Evolutionary conservation across 805 yeast species (phyloP), one percentile per base, ranked within the genome.

Genomic region (Hanseniaspora hatyaiensis): DNA sequence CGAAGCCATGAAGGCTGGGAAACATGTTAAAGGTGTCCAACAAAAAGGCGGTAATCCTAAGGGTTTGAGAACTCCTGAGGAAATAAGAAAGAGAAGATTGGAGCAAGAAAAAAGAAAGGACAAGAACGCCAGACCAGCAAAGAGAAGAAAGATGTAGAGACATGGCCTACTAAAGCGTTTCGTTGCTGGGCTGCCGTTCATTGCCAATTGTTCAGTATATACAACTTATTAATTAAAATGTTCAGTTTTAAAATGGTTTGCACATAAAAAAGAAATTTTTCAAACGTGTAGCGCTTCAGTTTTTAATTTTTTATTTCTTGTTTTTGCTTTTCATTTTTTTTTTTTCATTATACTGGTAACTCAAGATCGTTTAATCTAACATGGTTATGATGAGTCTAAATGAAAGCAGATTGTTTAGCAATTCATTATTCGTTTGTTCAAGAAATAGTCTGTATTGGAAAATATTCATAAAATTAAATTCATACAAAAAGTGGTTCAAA

Each of bases 111-210:
- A 84, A 65, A 73, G 81, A 53, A 74, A 73, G 58, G 88, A 78
- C 4, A 92, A 92, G 77, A 88, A 86, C 55, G 95, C 82, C 2
- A 75, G 96, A 60, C 94, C 92, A 12, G 54, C 66, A 19, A 72
- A 68, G 56, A 73, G 63, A 56, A 60, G 69, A 49, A 65, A 62
- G 49, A 56, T 50, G 38, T 61, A 52, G 47, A n/a, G n/a, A n/a
- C n/a, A n/a, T n/a, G n/a, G 3, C 15, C 29, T 26, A 26, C 29
- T 26, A 8, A 26, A 31, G 12, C 30, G 11, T 28, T 28, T 28
- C 12, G 12, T 28, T 12, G 8, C 12, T 28, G 30, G 30, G 8
- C 12, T 28, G 30, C 30, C 8, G 12, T 28, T 8, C 12, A 28
- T 28, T 12, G 12, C 30, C 12, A 28, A 12, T 28, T 28, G 8